Conservation (phyloP, 257 asterid species). For the Leptodermis oblonga region DNA sequence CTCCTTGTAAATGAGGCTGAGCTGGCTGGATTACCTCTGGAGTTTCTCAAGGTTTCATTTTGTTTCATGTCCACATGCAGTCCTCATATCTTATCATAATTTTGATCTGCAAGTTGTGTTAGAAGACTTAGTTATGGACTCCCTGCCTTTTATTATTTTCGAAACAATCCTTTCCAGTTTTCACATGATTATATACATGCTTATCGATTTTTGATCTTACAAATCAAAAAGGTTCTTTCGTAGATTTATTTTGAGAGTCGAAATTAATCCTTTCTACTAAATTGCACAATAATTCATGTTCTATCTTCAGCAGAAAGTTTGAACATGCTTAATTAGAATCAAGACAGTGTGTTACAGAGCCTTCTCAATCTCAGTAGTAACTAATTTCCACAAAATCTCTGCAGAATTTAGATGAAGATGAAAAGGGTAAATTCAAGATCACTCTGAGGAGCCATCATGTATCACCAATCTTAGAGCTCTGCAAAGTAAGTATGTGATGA, state of each 20-base stretch:
- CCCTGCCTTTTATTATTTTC: neutral
- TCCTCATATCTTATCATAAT: neutral
- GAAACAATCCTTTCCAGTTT: neutral
- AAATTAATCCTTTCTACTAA: neutral
- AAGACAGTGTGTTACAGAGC: neutral
- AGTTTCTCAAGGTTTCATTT: constrained; percentile 63
- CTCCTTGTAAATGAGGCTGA: constrained; percentile 62
- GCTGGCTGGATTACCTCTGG: constrained; percentile 78
- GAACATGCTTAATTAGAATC: neutral
- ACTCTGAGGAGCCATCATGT: constrained; percentile 73
- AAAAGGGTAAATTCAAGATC: constrained; percentile 68
- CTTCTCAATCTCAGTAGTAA: neutral
- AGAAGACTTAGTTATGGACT: neutral
- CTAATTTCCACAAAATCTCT: constrained; percentile 18
- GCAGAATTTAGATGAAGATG: constrained; percentile 79
- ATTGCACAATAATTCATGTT: neutral
- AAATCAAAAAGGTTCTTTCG: neutral
- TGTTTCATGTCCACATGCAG: constrained; percentile 7
- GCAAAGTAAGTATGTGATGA: constrained; percentile 51
- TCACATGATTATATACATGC: neutral
- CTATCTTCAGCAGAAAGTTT: constrained; percentile 2
- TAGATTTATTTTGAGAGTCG: neutral
- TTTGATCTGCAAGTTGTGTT: neutral
- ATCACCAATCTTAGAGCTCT: constrained; percentile 76
- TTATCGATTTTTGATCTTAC: neutral